Percentiles rank a stretch among this genome's conserved stretches.
These are phyloP conservation scores for Suillus hirtellus DNA, from an alignment of 768 basidiomycete genomes.

Conservation along the genomic window DNA sequence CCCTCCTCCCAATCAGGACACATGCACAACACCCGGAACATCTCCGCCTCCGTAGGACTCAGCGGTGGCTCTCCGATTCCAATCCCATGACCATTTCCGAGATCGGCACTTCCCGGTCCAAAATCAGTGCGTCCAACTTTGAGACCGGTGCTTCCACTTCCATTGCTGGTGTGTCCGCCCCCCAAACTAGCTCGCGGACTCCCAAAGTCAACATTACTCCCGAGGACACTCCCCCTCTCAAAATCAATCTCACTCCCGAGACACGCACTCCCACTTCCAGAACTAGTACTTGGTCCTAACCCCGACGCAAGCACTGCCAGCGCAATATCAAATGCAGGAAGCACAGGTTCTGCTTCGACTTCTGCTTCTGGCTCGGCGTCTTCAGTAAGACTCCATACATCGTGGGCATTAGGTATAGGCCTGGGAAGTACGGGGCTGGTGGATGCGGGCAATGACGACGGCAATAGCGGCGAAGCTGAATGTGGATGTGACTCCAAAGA, in stretches of 20 bases:
- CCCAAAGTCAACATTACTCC: background rate
- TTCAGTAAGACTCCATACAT: background rate
- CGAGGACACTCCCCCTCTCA: background rate
- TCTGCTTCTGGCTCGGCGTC: background rate
- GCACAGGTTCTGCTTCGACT: conserved; percentile 5
- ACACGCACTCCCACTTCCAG: background rate
- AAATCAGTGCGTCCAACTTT: background rate
- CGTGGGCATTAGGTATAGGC: background rate
- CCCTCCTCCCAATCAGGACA: conserved; percentile 50
- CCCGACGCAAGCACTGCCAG: conserved; percentile 29
- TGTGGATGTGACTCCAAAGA: background rate
- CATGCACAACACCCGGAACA: conserved; percentile 65
- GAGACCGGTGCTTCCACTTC: background rate
- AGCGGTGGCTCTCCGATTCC: conserved; percentile 45
- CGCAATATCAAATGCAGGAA: conserved; percentile 29
- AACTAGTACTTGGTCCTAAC: conserved; percentile 1
- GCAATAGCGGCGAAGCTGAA: conserved; percentile 10
- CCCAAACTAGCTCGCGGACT: background rate
- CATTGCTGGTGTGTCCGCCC: background rate
- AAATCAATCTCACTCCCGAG: background rate
- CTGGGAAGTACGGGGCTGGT: background rate
- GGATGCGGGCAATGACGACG: background rate
- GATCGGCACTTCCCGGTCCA: conserved; percentile 2
- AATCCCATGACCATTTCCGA: conserved; percentile 11
- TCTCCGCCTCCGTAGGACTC: conserved; percentile 68